These are phyloP conservation scores for Chamaecyparis obtusa DNA, from an alignment of 75 land plant genomes.

Conservation along the genomic window DNA sequence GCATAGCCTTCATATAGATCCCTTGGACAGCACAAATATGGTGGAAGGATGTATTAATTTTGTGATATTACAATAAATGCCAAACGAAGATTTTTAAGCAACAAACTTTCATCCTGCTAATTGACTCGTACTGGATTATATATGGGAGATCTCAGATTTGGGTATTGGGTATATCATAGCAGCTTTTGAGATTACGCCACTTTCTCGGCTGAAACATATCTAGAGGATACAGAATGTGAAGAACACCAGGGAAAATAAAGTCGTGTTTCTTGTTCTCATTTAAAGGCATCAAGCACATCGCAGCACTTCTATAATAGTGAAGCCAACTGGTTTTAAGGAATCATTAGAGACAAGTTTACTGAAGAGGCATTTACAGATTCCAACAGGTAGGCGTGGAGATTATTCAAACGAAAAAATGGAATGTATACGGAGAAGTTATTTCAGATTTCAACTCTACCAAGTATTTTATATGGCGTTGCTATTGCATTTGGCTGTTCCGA, in stretches of 20 bases:
- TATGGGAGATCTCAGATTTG: not conserved
- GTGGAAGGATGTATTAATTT: not conserved
- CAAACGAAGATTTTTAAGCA: not conserved
- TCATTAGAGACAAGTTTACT: not conserved
- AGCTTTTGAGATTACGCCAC: not conserved
- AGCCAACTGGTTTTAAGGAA: conserved; percentile 1
- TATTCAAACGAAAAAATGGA: not conserved
- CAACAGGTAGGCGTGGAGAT: not conserved
- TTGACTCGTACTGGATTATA: not conserved
- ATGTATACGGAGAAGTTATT: conserved; percentile 11
- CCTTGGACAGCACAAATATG: not conserved
- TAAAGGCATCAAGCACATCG: not conserved
- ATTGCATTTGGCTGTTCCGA: not conserved
- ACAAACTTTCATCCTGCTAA: not conserved
- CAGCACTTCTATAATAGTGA: not conserved
- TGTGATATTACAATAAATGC: not conserved
- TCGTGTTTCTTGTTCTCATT: not conserved
- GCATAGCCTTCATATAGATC: not conserved
- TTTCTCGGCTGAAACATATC: not conserved
- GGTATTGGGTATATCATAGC: not conserved
- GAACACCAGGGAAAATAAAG: not conserved
- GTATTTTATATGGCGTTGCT: not conserved
- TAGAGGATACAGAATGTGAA: not conserved
- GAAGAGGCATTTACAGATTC: not conserved
- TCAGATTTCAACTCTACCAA: conserved; percentile 9